A percentile compares a stretch with the other conserved stretches of the same genome.
phyloP scores from a whole-genome alignment of 768 basidiomycete genomes.

The Phaffia australis region DNA sequence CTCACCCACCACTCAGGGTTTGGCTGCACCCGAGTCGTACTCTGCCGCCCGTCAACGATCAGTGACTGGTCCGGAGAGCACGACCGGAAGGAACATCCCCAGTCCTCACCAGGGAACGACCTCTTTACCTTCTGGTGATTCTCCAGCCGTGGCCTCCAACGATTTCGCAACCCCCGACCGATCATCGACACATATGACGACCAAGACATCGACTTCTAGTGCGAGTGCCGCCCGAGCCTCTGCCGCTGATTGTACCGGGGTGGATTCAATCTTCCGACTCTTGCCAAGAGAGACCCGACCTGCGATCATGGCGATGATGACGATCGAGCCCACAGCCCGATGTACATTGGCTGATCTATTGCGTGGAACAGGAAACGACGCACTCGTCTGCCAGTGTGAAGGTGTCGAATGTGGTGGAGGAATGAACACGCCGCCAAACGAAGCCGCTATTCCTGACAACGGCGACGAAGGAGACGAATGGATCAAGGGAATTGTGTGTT shows the following conservation, averaged over 20 bases:
- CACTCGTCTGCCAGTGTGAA: conserved; percentile 69
- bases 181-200: conserved; percentile 29
- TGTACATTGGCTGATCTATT: conserved; percentile 88
- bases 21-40: conserved; percentile 29
- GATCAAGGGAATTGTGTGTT: conserved; percentile 56
- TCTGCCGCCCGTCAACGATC: conserved; percentile 7
- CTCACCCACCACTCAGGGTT: conserved; percentile 8
- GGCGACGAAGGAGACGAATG: conserved; percentile 72
- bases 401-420: conserved; percentile 41
- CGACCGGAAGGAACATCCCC: conserved; percentile 2
- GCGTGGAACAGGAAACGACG: conserved; percentile 64
- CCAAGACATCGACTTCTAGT: conserved; percentile 42
- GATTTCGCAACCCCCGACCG: conserved; percentile 3
- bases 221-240: conserved; percentile 80
- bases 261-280: conserved; percentile 91
- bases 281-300: conserved; percentile 85
- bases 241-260: conserved; percentile 45
- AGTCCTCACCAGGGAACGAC: conserved; percentile 29
- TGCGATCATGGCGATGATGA: conserved; percentile 85
- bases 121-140: conserved; percentile 9
- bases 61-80: background rate
- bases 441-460: conserved; percentile 24
- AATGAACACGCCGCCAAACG: conserved; percentile 27
- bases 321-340: conserved; percentile 72
- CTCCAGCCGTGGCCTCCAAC: conserved; percentile 18